These are phyloP conservation scores for Massospora cicadina DNA, from an alignment of 371 early-diverging fungal genomes.

Conservation along the genomic window DNA sequence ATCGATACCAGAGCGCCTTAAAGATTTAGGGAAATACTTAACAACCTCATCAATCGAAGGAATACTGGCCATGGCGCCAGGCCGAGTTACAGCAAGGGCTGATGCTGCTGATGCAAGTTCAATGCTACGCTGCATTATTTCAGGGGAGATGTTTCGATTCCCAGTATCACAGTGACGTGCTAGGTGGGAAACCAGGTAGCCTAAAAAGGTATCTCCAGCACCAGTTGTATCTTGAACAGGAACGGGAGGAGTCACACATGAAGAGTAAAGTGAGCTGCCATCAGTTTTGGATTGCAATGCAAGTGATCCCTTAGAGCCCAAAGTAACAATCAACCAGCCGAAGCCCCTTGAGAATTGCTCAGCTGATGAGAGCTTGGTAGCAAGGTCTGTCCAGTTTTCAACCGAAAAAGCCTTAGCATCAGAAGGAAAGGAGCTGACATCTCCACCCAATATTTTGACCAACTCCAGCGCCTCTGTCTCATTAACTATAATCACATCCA, in stretches of 20 bases:
- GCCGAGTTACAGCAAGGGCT: constrained; percentile 29
- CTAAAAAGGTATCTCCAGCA: constrained; percentile 53
- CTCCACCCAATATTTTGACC: neutral
- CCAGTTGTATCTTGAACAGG: constrained; percentile 46
- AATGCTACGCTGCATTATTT: constrained; percentile 23
- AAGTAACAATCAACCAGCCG: neutral
- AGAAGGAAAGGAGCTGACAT: neutral
- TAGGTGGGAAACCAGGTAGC: constrained; percentile 52
- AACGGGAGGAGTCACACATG: neutral
- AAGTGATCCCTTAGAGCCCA: neutral
- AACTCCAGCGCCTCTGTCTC: neutral
- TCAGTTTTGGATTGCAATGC: neutral
- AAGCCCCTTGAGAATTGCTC: neutral
- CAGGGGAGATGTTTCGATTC: neutral
- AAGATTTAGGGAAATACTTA: neutral
- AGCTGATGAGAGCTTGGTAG: neutral
- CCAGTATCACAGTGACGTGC: constrained; percentile 5
- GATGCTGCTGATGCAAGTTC: constrained; percentile 29
- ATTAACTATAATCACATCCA: neutral
- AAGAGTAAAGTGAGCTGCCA: neutral
- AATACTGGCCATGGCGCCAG: constrained; percentile 45
- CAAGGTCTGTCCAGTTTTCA: neutral
- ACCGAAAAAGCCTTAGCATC: neutral
- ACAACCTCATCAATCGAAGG: constrained; percentile 15
- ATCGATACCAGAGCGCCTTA: too few relatives aligned